Percentiles rank a stretch among this genome's conserved stretches.
phyloP scores from a whole-genome alignment of 2,329 filamentous ascomycete species.

The Triangularia setosa region DNA sequence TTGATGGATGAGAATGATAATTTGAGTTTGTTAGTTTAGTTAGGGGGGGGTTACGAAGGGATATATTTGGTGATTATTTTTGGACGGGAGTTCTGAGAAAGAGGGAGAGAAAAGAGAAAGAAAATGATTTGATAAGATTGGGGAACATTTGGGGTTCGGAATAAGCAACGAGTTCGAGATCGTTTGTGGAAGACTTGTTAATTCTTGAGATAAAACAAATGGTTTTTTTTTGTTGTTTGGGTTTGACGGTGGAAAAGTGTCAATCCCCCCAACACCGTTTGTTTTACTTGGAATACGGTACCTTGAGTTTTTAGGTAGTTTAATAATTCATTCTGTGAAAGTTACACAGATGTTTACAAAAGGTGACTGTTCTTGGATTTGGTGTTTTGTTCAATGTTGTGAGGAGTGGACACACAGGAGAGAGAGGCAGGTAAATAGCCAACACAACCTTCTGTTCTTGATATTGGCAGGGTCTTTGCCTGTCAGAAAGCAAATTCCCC shows the following conservation, averaged over 20 bases:
- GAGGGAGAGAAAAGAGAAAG: background rate
- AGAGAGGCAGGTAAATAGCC: background rate
- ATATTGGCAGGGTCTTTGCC: no score
- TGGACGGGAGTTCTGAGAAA: background rate
- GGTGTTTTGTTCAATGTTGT: background rate
- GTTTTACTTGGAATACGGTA: background rate
- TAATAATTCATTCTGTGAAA: background rate
- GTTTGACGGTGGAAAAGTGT: background rate
- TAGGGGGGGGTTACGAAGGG: background rate
- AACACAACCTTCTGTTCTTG: background rate
- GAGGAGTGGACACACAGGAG: background rate
- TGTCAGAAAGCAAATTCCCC: no score
- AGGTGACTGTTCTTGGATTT: background rate
- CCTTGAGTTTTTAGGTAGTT: background rate
- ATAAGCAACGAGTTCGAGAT: background rate
- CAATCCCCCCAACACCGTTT: background rate
- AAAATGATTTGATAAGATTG: background rate
- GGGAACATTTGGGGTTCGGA: background rate
- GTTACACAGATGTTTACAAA: background rate
- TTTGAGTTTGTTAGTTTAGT: background rate
- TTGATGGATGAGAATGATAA: background rate
- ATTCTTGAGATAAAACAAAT: background rate
- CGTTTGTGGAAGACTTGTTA: background rate
- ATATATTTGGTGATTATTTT: background rate
- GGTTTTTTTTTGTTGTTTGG: background rate